Base-by-base conservation (phyloP, 371 early-diverging fungal genomes). In the Rhizomucor miehei region DNA sequence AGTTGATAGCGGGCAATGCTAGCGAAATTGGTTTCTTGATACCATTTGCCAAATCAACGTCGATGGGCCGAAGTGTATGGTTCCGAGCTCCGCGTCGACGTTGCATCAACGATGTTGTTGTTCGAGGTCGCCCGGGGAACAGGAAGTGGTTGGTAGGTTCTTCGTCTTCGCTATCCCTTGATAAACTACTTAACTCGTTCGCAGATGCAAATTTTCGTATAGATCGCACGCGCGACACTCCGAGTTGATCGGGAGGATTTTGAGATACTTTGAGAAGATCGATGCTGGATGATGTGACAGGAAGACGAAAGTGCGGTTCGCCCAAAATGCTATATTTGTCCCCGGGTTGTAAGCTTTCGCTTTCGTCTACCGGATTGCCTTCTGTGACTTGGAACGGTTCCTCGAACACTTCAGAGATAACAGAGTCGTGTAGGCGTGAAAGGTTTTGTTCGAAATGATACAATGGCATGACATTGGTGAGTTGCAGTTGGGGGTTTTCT, bases 1-100 rank as follows among this genome's bases (percentile, higher is more conserved):
- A 8, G 25, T 23, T 21, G 40, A 1, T 16, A 10, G 29, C 29
- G 8, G 29, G 29, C 8, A 29, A 8, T 29, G 29, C 29, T 29
- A 29, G 29, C 29, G 29, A 8, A 3, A 29, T 8, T 14, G 21
- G 57, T 24, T 44, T 49, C 50, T 36, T 49, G 11, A 57, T 17
- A 6, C 59, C 59, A 41, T 64, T 64, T 10, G 64, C 64, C n/a
- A 64, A 40, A 24, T 64, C 64, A 5, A 59, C 59, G 38, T 64
- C 64, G 19, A 64, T 64, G 24, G 64, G 59, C 14, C 47, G 59
- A n/a, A 59, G 38, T 16, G 17, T 36, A n/a, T 48, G 46, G 16
- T 36, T 38, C n/a, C 20, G 29, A 8, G 25, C 48, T 13, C 48
- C 44, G 20, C 57, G 57, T 13, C 53, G 38, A 38, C 57, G 57